phyloP scores from a whole-genome alignment of 1,284 basidiomycete species.

The Rhodotorula sp. region DNA sequence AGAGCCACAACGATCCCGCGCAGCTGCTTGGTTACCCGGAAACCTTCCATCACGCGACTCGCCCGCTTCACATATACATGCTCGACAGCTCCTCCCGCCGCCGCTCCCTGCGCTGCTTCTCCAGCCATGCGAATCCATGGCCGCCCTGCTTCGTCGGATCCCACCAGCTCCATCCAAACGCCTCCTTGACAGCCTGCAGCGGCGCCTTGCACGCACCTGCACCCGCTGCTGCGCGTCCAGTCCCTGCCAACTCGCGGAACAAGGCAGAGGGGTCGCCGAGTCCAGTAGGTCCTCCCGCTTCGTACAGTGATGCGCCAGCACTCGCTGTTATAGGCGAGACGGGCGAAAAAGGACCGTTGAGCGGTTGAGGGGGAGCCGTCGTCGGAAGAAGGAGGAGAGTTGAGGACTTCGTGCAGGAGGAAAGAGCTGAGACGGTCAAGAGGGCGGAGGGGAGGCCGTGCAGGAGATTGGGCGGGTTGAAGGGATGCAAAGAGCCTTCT shows the following conservation, averaged over 20 bases:
- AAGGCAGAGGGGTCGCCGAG: constrained; percentile 24
- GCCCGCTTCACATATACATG: constrained; percentile 33
- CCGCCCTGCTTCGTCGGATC: constrained; percentile 10
- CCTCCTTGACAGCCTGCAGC: constrained; percentile 7
- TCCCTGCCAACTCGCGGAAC: constrained; percentile 12
- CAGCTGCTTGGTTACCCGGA: neutral
- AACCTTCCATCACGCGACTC: neutral
- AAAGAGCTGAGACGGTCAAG: constrained; percentile 23
- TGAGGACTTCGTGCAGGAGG: neutral
- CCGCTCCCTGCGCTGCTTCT: constrained; percentile 13
- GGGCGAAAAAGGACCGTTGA: constrained; percentile 36
- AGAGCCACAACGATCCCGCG: too few relatives aligned
- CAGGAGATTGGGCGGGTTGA: constrained; percentile 31
- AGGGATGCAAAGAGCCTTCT: constrained; percentile 9
- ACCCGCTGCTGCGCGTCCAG: neutral
- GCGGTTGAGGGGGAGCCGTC: constrained; percentile 21
- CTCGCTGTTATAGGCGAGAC: constrained; percentile 9
- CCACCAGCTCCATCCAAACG: constrained; percentile 35
- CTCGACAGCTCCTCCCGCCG: constrained; percentile 15
- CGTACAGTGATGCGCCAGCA: constrained; percentile 13
- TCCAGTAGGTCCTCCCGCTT: constrained; percentile 27
- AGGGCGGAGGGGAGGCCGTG: constrained; percentile 36
- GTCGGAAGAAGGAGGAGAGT: constrained; percentile 34
- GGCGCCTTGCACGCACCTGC: neutral
- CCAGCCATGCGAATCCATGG: constrained; percentile 35